Conservation (phyloP, 768 basidiomycete species). For the Cyclocybe cylindracea region DNA sequence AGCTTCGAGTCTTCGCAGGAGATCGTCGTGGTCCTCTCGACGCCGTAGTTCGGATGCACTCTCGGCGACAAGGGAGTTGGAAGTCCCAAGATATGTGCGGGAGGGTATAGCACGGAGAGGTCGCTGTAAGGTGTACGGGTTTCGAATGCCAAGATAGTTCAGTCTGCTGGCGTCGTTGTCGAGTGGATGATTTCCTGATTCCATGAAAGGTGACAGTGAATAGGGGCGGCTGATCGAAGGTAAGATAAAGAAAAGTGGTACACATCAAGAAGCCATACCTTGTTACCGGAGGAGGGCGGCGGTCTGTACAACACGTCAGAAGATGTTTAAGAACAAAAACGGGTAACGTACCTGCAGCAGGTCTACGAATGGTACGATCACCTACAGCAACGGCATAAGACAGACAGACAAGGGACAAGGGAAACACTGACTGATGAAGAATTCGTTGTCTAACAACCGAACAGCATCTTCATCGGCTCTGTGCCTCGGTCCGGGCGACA, state of each 20-base stretch:
- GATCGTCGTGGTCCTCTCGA: constrained; percentile 27
- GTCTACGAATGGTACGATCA: no score
- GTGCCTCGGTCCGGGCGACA: neutral
- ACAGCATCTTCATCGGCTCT: neutral
- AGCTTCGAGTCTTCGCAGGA: constrained; percentile 22
- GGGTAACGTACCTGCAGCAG: no score
- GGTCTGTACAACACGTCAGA: no score
- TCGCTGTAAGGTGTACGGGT: no score
- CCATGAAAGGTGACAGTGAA: neutral
- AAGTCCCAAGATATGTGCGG: constrained; percentile 13
- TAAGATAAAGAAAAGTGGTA: neutral
- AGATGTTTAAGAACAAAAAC: no score
- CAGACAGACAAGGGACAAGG: neutral
- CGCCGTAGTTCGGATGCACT: constrained; percentile 43
- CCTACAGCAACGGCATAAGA: no score
- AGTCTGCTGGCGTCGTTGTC: neutral
- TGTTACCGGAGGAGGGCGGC: no score
- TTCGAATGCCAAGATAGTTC: no score
- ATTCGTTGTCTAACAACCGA: neutral
- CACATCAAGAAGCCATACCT: neutral
- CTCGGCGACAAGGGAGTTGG: constrained; percentile 44
- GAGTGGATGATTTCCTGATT: neutral
- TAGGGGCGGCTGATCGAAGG: neutral
- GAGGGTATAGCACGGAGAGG: constrained; percentile 1
- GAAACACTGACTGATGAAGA: neutral